Conservation (phyloP, 371 early-diverging fungal genomes). For the Circinella umbellata region DNA sequence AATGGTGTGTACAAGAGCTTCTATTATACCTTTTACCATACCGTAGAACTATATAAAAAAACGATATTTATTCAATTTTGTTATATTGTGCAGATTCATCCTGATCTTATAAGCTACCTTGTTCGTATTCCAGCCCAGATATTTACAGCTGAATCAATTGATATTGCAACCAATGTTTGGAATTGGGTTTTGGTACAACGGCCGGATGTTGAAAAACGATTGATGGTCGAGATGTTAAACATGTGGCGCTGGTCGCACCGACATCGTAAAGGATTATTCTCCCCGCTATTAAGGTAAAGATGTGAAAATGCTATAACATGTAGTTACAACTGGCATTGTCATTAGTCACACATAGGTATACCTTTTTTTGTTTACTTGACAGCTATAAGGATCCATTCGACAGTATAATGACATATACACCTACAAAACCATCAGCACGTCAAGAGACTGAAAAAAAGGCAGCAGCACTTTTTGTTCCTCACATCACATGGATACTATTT, state of each 20-base stretch:
- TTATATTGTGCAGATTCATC: background rate
- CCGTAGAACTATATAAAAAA: no score
- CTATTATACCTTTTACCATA: background rate
- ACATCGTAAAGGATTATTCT: constrained; percentile 68
- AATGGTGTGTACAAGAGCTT: background rate
- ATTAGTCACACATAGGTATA: no score
- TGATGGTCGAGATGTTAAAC: constrained; percentile 81
- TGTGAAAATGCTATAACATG: no score
- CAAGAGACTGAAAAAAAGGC: constrained; percentile 65
- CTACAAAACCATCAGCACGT: constrained; percentile 79
- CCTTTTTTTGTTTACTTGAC: background rate
- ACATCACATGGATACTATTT: constrained; percentile 86
- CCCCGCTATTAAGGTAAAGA: background rate
- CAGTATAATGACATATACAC: constrained; percentile 88
- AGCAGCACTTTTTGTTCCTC: constrained; percentile 71
- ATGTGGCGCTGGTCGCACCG: constrained; percentile 87
- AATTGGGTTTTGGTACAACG: constrained; percentile 83
- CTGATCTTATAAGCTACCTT: constrained; percentile 67
- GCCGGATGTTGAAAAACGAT: constrained; percentile 70
- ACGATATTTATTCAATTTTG: no score
- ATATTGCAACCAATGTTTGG: constrained; percentile 86
- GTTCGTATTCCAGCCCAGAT: constrained; percentile 86
- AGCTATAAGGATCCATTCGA: constrained; percentile 83
- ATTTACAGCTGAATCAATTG: constrained; percentile 80
- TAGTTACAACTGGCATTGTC: no score